Evolutionary conservation across 306 rosid genomes (phyloP), one percentile per base, ranked within the genome.

Genomic region (Lathyrus tuberosus): DNA sequence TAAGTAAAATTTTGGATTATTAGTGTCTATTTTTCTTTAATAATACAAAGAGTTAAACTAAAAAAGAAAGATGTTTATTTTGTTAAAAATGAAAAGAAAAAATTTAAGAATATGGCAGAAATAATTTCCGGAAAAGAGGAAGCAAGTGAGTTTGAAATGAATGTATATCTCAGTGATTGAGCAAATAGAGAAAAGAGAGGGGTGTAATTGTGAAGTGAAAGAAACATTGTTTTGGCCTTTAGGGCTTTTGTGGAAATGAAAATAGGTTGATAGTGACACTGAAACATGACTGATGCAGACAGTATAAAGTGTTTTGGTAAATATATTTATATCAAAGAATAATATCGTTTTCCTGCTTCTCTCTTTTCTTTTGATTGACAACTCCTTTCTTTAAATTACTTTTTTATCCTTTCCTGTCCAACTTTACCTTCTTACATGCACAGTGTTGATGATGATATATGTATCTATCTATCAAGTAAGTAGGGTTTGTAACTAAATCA

Each of bases 331-430:
- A 54, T 11, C 30, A 81, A 77, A 73, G 91, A 86, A 89, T 84
- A 84, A 86, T 79, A 84, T 83, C 89, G 84, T 86, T 84, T 81
- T 83, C 83, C 79, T 86, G 81, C 83, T 75, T 83, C 84, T 69
- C 6, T 24, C 82, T 82, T 80, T 86, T 77, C 67, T 31, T 44
- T 76, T 84, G 91, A 86, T 89, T 86, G 91, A 86, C 85, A 89
- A 74, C 67, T 30, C 91, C 71, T 80, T 77, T 63, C 15, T 0
- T 1, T 9, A 69, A 86, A 80, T 84, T 40, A 84, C 91, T 13
- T 3, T 3, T 77, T 73, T 81, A 18, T 89, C 96, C 89, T 81
- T 33, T 3, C 14, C 8, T 70, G 80, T 70, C 87, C 53, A 54
- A 52, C 80, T 67, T 71, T 71, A 67, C 69, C 69, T 71, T 65